Percentiles rank a stretch among this genome's conserved stretches.
Evolutionary conservation across 192 early-diverging fungal genomes (phyloP).

Genomic region (Coemansia sp.): DNA sequence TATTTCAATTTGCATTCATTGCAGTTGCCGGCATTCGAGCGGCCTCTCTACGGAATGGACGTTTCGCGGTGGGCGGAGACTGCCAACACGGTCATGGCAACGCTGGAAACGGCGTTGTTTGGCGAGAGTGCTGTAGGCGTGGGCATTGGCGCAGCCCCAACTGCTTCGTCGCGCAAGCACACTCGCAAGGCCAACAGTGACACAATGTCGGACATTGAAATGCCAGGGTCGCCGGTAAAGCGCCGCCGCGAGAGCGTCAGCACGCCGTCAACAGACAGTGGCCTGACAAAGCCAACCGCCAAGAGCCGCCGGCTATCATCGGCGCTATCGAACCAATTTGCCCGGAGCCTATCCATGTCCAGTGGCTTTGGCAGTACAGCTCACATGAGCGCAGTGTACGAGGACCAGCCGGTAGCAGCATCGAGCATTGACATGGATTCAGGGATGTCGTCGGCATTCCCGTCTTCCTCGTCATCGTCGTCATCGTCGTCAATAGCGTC

Average conservation of each 20-base stretch:
- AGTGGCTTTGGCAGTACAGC: neutral
- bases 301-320: constrained; percentile 39
- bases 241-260: constrained; percentile 40
- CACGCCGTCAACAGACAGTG: constrained; percentile 1
- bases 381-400: neutral
- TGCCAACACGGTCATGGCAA: constrained; percentile 25
- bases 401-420: neutral
- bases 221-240: constrained; percentile 30
- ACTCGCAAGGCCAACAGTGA: constrained; percentile 32
- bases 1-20: neutral
- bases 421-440: constrained; percentile 2
- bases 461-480: constrained; percentile 22
- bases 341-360: constrained; percentile 43
- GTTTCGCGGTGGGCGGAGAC: constrained; percentile 34
- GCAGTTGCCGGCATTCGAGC: neutral
- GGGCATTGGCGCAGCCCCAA: neutral
- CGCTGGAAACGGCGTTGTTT: constrained; percentile 37
- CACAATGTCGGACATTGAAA: constrained; percentile 42
- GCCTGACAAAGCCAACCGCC: constrained; percentile 15
- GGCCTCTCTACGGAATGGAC: constrained; percentile 21
- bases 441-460: constrained; percentile 8
- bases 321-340: constrained; percentile 46
- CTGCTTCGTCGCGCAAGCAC: constrained; percentile 26
- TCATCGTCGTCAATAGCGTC: constrained; percentile 19
- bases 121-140: constrained; percentile 14